These are phyloP conservation scores for Acephala macrosclerotiorum DNA, from an alignment of 2,329 filamentous ascomycete genomes.

Conservation along the genomic window DNA sequence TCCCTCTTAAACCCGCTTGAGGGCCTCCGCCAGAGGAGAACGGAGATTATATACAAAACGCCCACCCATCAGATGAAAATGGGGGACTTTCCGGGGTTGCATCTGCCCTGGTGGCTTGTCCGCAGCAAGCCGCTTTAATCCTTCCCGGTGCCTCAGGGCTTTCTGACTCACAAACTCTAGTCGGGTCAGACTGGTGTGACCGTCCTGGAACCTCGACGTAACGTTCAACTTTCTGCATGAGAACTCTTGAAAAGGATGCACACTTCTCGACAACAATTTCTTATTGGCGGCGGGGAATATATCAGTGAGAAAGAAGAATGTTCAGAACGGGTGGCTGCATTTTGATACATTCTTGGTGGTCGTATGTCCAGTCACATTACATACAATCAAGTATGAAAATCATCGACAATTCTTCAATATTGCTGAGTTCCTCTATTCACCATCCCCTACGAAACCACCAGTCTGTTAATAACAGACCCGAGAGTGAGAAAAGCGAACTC, in stretches of 20 bases:
- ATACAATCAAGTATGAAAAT: not conserved
- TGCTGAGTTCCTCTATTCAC: not conserved
- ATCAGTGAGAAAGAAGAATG: not conserved
- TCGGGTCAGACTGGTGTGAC: constrained; percentile 6
- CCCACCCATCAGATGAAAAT: not conserved
- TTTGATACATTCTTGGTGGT: not conserved
- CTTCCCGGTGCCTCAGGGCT: not conserved
- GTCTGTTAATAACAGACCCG: too few relatives aligned
- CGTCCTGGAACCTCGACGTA: not conserved
- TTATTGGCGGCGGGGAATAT: too few relatives aligned
- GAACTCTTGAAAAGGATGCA: too few relatives aligned
- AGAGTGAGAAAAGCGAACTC: too few relatives aligned
- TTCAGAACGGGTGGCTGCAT: constrained; percentile 1
- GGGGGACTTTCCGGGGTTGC: constrained; percentile 10
- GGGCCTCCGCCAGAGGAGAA: constrained; percentile 12
- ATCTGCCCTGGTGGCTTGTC: constrained; percentile 2
- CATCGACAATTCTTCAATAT: not conserved
- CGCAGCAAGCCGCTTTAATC: constrained; percentile 5
- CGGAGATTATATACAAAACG: constrained; percentile 15
- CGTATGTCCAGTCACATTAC: not conserved
- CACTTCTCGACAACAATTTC: too few relatives aligned
- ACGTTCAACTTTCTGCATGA: not conserved
- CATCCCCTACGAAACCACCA: too few relatives aligned
- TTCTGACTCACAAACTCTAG: constrained; percentile 15
- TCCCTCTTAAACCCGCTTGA: not conserved